Base-by-base conservation (phyloP, 140 eudicot species). In the Erigeron philadelphicus region DNA sequence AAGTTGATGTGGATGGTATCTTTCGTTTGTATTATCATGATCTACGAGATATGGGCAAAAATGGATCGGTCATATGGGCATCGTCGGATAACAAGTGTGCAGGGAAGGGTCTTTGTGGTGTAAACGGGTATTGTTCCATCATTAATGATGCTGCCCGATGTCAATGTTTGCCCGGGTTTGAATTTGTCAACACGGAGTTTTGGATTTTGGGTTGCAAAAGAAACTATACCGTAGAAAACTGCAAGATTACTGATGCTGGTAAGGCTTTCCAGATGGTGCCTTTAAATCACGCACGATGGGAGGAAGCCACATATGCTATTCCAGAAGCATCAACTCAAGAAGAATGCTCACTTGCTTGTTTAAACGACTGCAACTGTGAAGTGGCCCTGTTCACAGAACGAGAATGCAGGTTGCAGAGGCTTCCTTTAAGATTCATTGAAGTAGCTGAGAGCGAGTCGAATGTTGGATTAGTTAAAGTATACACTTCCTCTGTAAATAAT, bases 91-190 rank as follows among this genome's bases (percentile, higher is more conserved):
- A 82, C 53, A 66, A 56, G 59, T 85, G 91, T 56, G 59, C 0
- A 15, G 76, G 75, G 11, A 57, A 0, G 55, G 91, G 91, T 1
- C 21, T 80, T 0, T 85, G 91, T 70, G 91, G 91, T 21, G 47
- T 69, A 5, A 85, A 85, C 9, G 73, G 64, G 11, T 82, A 65
- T 25, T 85, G 91, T 61, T 10, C 13, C 6, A 9, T 23, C 4
- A 3, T 15, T 11, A 80, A 72, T 59, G 52, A 40, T 0, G 74
- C 10, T 10, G 49, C 78, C 0, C 21, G 41, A n/a, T 85, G 90
- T 60, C 19, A 0, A 13, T 85, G 90, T 38, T n/a, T 72, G n/a
- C 88, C 88, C 0, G 91, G 91, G 45, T 82, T 85, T 19, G 62
- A 72, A 40, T 18, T 55, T 48, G 77, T 81, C 0, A 42, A 66